Evolutionary conservation across 352 stramenopile species (phyloP), one percentile per base, ranked within the genome.

Genomic region (Thraustochytrium striatum): DNA sequence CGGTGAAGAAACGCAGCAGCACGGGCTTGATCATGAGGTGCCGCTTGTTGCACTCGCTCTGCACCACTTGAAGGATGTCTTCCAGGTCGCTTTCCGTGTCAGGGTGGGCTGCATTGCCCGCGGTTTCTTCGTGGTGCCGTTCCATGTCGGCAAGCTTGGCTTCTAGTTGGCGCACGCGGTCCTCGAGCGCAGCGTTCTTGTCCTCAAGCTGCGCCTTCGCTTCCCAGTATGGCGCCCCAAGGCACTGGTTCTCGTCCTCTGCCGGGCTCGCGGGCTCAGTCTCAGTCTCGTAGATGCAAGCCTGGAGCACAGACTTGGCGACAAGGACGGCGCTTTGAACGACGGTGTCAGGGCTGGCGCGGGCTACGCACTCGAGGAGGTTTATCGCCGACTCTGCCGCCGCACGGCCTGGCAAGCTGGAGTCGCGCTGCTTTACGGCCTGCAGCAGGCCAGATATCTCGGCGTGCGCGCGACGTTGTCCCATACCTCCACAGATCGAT

Each of bases 391-490:
- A 47, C n/a, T 61, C 16, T 11, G 65, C 68, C 13, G 65, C 65
- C 25, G 43, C 16, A 3, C 9, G 3, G 1, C 5, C 21, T 3
- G 65, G 65, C 7, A 75, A 30, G 28, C 0, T 28, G 5, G 44
- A 32, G 28, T 58, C 68, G 21, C 30, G 41, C 16, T 50, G 16
- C 8, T 75, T 1, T 5, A 75, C 52, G 1, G 41, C 44, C 47
- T 75, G 44, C 44, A 75, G 52, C 1, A 75, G 50, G 11, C 43
- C 47, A 0, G 65, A 75, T 3, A 75, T 0, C 41, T 75, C 52
- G n/a, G 61, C 9, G 65, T 75, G 59, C 25, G 50, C 0, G 59
- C 59, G 5, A 70, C 59, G 36, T 75, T 75, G 1, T 35, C 65
- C 52, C 65, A 75, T 7, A 58, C 41, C 25, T 13, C n/a, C 30